A percentile compares a stretch with the other conserved stretches of the same genome.
These are phyloP conservation scores for Pseudogymnoascus sp. DNA, from an alignment of 2,329 filamentous ascomycete genomes.

Conservation along the genomic window DNA sequence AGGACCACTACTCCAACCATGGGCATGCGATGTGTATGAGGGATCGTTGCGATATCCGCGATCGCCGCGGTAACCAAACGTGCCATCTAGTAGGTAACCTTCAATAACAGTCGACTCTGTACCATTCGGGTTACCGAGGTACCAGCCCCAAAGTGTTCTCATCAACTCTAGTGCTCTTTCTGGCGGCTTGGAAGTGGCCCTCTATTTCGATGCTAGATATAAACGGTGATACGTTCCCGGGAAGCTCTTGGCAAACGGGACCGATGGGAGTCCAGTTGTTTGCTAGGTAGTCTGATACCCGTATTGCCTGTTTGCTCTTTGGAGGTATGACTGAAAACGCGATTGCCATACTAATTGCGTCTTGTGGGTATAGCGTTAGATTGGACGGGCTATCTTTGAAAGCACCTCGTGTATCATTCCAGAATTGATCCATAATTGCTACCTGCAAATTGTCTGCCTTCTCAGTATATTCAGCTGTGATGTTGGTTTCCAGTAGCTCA, in stretches of 20 bases:
- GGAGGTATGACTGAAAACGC: slow-evolving; percentile 15
- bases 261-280: slow-evolving; percentile 49
- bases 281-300: slow-evolving; percentile 38
- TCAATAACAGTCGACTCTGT: slow-evolving; percentile 51
- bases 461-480: neutral
- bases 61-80: slow-evolving; percentile 46
- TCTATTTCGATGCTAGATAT: slow-evolving; percentile 51
- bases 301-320: slow-evolving; percentile 18
- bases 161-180: slow-evolving; percentile 47
- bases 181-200: slow-evolving; percentile 42
- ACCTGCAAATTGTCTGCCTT: neutral
- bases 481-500: neutral
- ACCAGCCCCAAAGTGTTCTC: slow-evolving; percentile 51
- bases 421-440: neutral
- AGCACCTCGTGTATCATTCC: neutral
- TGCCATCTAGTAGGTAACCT: slow-evolving; percentile 47
- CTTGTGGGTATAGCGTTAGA: slow-evolving; percentile 47
- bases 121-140: slow-evolving; percentile 47
- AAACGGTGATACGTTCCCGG: slow-evolving; percentile 49
- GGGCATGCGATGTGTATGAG: slow-evolving; percentile 40
- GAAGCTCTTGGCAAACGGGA: slow-evolving; percentile 46
- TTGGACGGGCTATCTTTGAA: slow-evolving; percentile 34
- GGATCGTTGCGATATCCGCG: slow-evolving; percentile 43
- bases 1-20: slow-evolving; percentile 42
- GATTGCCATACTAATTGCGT: slow-evolving; percentile 49